Percentiles rank a stretch among this genome's conserved stretches.
These are phyloP conservation scores for Xylaria sp. DNA, from an alignment of 2,329 filamentous ascomycete species.

Conservation along the genomic window DNA sequence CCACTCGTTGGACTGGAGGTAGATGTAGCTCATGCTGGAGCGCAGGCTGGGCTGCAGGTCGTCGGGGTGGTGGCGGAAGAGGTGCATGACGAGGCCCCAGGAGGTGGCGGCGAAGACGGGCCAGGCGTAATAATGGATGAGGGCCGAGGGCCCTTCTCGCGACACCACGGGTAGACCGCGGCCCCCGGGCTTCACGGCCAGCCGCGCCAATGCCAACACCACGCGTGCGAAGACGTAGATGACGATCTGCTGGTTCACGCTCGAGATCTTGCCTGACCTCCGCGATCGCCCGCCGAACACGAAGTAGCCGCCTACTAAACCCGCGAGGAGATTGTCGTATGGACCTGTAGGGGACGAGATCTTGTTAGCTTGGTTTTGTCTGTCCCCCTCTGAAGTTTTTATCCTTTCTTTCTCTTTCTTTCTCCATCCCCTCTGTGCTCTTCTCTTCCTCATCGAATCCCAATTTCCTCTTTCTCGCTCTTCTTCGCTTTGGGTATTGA, in stretches of 20 bases:
- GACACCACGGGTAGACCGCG: slow-evolving; percentile 62
- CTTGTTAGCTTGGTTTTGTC: not conserved
- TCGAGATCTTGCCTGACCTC: slow-evolving; percentile 75
- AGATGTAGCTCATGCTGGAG: slow-evolving; percentile 98
- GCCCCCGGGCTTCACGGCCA: slow-evolving; percentile 76
- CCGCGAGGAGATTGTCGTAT: slow-evolving; percentile 87
- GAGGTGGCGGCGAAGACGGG: slow-evolving; percentile 89
- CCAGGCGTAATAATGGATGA: slow-evolving; percentile 80
- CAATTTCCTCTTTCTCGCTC: slow-evolving; percentile 34
- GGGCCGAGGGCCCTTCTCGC: slow-evolving; percentile 54
- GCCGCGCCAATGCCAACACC: slow-evolving; percentile 81
- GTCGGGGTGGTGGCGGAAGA: slow-evolving; percentile 92
- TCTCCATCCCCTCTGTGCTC: not conserved
- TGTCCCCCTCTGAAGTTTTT: too few relatives aligned
- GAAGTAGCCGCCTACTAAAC: slow-evolving; percentile 88
- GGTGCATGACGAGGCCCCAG: slow-evolving; percentile 95
- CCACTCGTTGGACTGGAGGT: slow-evolving; percentile 88
- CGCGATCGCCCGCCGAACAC: slow-evolving; percentile 79
- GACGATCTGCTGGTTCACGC: slow-evolving; percentile 95
- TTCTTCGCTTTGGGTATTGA: slow-evolving; percentile 34
- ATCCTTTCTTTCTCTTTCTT: not conserved
- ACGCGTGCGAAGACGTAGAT: slow-evolving; percentile 98
- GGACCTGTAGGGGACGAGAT: slow-evolving; percentile 60
- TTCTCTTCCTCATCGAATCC: not conserved
- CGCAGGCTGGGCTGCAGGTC: slow-evolving; percentile 90